phyloP scores from a whole-genome alignment of 352 stramenopile species.

The Aphanomyces invadans region DNA sequence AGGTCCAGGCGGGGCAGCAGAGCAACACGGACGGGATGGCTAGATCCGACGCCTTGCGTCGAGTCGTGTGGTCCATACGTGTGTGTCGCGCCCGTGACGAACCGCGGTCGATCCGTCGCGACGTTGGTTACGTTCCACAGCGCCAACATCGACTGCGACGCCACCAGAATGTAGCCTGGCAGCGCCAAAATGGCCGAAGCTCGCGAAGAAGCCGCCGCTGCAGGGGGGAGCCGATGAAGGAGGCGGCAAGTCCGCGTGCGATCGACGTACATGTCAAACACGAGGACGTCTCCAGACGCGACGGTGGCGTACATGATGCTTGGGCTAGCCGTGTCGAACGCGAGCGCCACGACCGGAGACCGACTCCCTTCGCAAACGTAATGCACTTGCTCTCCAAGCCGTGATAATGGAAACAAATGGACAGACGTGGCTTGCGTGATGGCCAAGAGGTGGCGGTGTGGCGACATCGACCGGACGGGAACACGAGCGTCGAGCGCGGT shows the following conservation, averaged over 20 bases:
- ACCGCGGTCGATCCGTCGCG: neutral
- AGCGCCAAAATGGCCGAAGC: neutral
- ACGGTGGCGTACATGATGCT: slow-evolving; percentile 7
- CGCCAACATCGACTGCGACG: neutral
- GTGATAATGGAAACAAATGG: neutral
- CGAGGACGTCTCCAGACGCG: neutral
- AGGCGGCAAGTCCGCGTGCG: neutral
- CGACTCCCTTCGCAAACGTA: slow-evolving; percentile 4
- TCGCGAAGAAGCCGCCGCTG: neutral
- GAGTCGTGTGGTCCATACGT: neutral
- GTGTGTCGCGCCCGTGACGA: neutral
- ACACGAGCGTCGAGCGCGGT: neutral
- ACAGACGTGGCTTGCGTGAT: neutral
- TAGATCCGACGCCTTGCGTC: neutral
- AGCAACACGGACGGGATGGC: neutral
- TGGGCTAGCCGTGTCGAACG: neutral
- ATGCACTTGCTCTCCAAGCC: neutral
- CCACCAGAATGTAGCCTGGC: neutral
- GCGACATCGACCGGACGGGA: neutral
- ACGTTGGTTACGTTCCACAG: neutral
- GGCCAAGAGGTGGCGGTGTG: slow-evolving; percentile 12
- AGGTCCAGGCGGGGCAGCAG: neutral
- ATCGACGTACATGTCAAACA: slow-evolving; percentile 9
- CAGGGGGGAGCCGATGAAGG: neutral
- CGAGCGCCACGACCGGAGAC: neutral